Conservation (phyloP, 768 basidiomycete genomes). For the Pleurotus salmoneostramineus region DNA sequence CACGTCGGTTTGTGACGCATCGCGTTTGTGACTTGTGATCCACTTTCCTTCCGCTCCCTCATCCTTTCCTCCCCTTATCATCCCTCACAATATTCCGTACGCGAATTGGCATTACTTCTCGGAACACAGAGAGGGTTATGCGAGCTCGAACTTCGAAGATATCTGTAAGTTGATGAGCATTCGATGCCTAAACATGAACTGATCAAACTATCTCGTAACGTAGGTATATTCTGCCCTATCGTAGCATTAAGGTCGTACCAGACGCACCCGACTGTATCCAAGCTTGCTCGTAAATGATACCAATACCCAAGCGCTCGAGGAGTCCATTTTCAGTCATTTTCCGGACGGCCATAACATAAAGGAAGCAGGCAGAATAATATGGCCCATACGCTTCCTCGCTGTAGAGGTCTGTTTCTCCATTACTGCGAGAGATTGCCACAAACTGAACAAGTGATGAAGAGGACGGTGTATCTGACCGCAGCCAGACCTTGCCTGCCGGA, state of each 20-base stretch:
- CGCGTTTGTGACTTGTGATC: too few species aligned
- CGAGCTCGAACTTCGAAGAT: not conserved
- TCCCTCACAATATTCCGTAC: too few species aligned
- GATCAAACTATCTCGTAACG: not conserved
- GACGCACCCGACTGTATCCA: not conserved
- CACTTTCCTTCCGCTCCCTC: too few species aligned
- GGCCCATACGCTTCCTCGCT: not conserved
- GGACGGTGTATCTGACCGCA: not conserved
- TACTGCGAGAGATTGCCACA: not conserved
- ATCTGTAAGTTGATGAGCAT: not conserved
- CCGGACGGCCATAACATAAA: slow-evolving; percentile 3
- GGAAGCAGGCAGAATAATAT: not conserved
- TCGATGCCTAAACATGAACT: not conserved
- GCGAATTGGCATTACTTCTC: too few species aligned
- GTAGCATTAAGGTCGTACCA: not conserved
- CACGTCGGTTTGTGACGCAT: too few species aligned
- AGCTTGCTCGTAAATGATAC: not conserved
- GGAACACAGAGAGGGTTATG: too few species aligned
- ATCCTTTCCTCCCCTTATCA: too few species aligned
- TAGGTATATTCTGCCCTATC: not conserved
- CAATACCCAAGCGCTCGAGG: not conserved
- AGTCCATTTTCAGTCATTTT: not conserved
- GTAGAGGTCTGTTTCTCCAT: not conserved
- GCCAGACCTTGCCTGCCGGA: not conserved
- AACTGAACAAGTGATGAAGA: not conserved